Evolutionary conservation across 2,329 filamentous ascomycete genomes (phyloP), one percentile per base, ranked within the genome.

Genomic region (Aspergillus japonicus): DNA sequence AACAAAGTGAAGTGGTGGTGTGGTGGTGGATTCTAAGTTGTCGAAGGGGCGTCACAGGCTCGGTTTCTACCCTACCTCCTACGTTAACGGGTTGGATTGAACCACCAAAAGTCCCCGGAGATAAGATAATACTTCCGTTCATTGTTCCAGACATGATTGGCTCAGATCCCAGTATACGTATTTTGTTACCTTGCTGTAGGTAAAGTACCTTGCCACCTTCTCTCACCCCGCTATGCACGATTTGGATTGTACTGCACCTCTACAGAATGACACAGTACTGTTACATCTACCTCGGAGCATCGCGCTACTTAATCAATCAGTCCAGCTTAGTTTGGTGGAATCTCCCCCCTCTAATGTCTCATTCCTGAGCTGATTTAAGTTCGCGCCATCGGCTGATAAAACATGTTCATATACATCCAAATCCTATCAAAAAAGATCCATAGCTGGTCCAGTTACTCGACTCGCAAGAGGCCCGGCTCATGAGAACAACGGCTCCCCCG

Each of bases 401-500:
- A 50, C 26, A 54, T 56, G 39, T 47, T 52, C 56, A 60, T 55
- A 58, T 62, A 58, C 57, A 64, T 54, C 54, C 47, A 59, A 60
- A 44, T 56, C 60, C 2, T 35, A 56, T 63, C 57, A 63, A 61
- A 58, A 62, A 60, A 59, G 31, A 58, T 39, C 57, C 51, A 47
- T 47, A 24, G 21, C 21, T n/a, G n/a, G 50, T 42, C 50, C 24
- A 44, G 39, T 35, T 50, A 48, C 21, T 19, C 19, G 26, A 29
- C 24, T 39, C 5, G 50, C 31, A 55, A 54, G 57, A 54, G 57
- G 31, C 50, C 47, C 47, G 8, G 23, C 54, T 70, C 66, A 77
- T 51, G 74, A 74, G 58, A 77, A 77, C 39, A 76, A 64, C 47
- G 61, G 66, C 39, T 70, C 66, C 21, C 67, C 67, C 39, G 67